Base-by-base conservation (phyloP, 371 early-diverging fungal genomes). In the Saksenaea oblongispora region DNA sequence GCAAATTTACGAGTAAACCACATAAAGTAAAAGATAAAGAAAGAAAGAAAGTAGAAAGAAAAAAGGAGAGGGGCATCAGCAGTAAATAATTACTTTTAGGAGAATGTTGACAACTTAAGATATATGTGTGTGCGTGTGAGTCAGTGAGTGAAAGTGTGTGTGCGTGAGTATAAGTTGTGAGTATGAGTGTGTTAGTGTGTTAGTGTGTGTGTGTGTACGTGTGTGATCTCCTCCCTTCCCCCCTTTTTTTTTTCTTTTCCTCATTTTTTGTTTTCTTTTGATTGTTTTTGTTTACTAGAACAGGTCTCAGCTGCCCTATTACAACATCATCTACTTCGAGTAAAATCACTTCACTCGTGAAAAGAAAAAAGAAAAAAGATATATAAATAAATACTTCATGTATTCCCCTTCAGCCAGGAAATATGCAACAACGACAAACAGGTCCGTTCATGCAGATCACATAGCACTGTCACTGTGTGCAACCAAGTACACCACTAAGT, bases 1-100 rank as follows among this genome's bases (percentile, higher is more conserved):
- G 67, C 62, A 54, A 74, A 51, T 63, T 71, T 74, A 54, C 71
- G 75, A 42, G 75, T 71, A 62, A 74, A 60, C 74, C 74, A 74
- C 74, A 72, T 72, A 61, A 41, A 9, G 17, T 13, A 13, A 39
- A 13, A 58, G 39, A 58, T 15, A 36, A 34, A 58, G 26, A 26
- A 17, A 58, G 31, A 14, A 58, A 27, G 28, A 37, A 41, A 41
- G n/a, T 10, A 22, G 26, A 41, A 26, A 36, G 18, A 58, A 41
- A 26, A 26, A 39, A 27, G 27, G 39, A 26, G 58, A 47, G 55
- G 56, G 58, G 27, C 39, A 57, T 27, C 44, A 55, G 41, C 27
- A 51, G 54, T 34, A 57, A 58, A 55, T 35, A 28, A 58, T 44
- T 44, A 36, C 28, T 37, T 58, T 58, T 56, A 65, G 39, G 34